Evolutionary conservation across 1,284 basidiomycete genomes (phyloP), one percentile per base, ranked within the genome.

Genomic region (Ustilago trichophora): DNA sequence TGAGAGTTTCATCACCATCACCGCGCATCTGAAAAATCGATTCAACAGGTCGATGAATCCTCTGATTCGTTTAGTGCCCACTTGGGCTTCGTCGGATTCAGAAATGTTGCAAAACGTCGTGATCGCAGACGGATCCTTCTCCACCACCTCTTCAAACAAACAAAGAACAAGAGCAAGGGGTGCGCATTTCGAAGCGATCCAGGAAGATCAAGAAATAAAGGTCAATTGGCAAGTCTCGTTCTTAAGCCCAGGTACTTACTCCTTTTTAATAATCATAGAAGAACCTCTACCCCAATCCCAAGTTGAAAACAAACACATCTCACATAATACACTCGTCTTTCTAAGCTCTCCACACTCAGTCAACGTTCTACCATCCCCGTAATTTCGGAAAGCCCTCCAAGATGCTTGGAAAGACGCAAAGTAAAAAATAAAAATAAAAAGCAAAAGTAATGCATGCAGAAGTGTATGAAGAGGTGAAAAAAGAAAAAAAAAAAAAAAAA

Each of bases 1-100:
- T 1, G 63, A 67, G 25, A 11, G 12, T 2, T 64, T 63, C 22
- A 33, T 43, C 12, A 33, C 18, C 9, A 36, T 66, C n/a, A 25
- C 22, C 0, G 52, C 33, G 2, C 59, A 25, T 1, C 11, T 73
- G 3, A 29, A 18, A 8, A 73, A 70, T 43, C 34, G 46, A 5
- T 32, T 53, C 8, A 19, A 12, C 1, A 47, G 66, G 5, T 11
- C 38, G 3, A 37, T 73, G 24, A 31, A 55, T 0, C 63, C 69
- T 8, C 31, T 63, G 26, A 50, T 67, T 13, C 53, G 69, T 0
- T 48, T 76, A 7, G 59, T 72, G 1, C 54, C 71, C 10, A 48
- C 53, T 9, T 25, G 55, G 1, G n/a, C n/a, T 40, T 49, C 8
- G 24, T 27, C 9, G 42, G 52, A 55, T 29, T 6, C 42, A 11